Percentiles rank a stretch among this genome's conserved stretches.
Conservation (phyloP, 345 rosid genomes). For the Sapria himalayana region DNA sequence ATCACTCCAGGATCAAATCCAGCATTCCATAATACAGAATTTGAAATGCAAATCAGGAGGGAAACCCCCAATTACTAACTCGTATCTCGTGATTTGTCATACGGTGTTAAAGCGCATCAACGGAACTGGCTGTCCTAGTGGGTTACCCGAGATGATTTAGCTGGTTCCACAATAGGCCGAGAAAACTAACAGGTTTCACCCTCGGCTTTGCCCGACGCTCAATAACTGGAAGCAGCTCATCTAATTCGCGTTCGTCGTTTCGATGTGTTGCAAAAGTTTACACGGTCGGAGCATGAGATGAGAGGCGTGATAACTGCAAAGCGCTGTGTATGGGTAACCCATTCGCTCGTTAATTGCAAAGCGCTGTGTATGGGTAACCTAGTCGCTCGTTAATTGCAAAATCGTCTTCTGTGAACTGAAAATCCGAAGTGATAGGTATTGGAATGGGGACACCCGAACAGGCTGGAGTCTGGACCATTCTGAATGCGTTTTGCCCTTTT, state of each 20-base stretch:
- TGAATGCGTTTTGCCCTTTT: too few relatives aligned
- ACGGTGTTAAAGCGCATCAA: background rate
- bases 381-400: constrained; percentile 36
- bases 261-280: constrained; percentile 18
- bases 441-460: too few relatives aligned
- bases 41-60: constrained; percentile 5
- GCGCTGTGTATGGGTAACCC: constrained; percentile 23
- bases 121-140: background rate
- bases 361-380: constrained; percentile 61
- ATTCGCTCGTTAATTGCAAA: constrained; percentile 27
- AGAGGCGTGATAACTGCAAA: constrained; percentile 12
- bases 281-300: too few relatives aligned
- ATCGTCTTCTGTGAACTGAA: constrained; percentile 31
- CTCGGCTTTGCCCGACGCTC: constrained; percentile 56
- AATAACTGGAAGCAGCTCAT: constrained; percentile 40
- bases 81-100: background rate
- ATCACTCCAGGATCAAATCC: constrained; percentile 84
- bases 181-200: constrained; percentile 43
- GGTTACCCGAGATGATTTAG: constrained; percentile 70
- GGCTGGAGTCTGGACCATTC: too few relatives aligned
- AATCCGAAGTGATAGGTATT: constrained; percentile 17
- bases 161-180: constrained; percentile 77
- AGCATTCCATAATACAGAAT: constrained; percentile 40
- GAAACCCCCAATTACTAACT: too few relatives aligned
- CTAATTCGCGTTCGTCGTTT: constrained; percentile 33